Conservation (phyloP, 2,329 filamentous ascomycete species). For the Akanthomyces uredinophilus region DNA sequence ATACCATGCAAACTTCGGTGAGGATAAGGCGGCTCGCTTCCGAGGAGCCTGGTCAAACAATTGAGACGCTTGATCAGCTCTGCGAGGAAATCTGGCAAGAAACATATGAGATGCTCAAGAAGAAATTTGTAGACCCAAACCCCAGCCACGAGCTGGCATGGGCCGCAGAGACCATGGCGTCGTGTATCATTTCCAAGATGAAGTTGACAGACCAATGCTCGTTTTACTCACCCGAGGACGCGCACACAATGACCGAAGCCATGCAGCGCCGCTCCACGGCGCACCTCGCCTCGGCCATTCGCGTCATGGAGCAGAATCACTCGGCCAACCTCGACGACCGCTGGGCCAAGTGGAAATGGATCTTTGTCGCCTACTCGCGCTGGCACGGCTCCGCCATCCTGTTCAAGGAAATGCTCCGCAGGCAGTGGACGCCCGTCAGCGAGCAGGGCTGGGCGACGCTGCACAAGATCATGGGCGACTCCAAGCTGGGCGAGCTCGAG, state of each 20-base stretch:
- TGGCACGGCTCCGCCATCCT: conserved; percentile 13
- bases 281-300: neutral
- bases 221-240: neutral
- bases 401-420: conserved; percentile 12
- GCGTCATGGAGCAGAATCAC: conserved; percentile 13
- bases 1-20: conserved; percentile 9
- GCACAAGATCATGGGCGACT: conserved; percentile 13
- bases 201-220: conserved; percentile 12
- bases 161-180: neutral
- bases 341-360: conserved; percentile 11
- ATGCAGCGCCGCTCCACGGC: neutral
- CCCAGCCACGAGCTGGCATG: conserved; percentile 1
- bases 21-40: neutral
- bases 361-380: conserved; percentile 13
- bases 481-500: conserved; percentile 10
- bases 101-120: neutral
- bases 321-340: neutral
- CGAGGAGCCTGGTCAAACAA: neutral
- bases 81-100: conserved; percentile 8
- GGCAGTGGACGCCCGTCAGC: conserved; percentile 5
- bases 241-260: neutral
- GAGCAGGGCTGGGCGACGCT: conserved; percentile 12
- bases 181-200: conserved; percentile 11
- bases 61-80: conserved; percentile 1
- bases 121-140: neutral